A percentile compares a stretch with the other conserved stretches of the same genome.
Conservation (phyloP, 176 grass and related monocot species). For the Chrysopogon serrulatus region DNA sequence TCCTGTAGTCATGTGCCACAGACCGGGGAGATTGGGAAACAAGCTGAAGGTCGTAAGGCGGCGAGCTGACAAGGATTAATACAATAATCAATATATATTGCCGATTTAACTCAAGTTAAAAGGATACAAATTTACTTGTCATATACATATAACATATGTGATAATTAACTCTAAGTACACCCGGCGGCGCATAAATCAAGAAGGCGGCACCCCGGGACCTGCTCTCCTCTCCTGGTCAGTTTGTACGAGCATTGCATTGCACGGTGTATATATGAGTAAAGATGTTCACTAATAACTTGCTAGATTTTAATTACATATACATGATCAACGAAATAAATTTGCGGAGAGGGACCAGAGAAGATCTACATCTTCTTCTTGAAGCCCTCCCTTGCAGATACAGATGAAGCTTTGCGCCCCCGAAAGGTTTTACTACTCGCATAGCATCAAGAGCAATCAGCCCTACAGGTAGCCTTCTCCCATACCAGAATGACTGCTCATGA, state of each 20-base stretch:
- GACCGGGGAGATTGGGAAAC: no score
- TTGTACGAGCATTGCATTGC: neutral
- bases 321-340: slow-evolving; percentile 34
- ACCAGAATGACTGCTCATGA: slow-evolving; percentile 97
- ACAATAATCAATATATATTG: neutral
- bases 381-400: slow-evolving; percentile 41
- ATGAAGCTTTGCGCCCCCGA: slow-evolving; percentile 19
- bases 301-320: slow-evolving; percentile 42
- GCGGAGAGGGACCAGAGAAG: slow-evolving; percentile 30
- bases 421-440: slow-evolving; percentile 50
- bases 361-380: slow-evolving; percentile 23
- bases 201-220: neutral
- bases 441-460: slow-evolving; percentile 96
- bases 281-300: slow-evolving; percentile 13
- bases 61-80: no score
- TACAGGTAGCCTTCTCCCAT: slow-evolving; percentile 16
- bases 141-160: slow-evolving; percentile 16
- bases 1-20: no score
- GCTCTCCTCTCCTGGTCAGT: neutral
- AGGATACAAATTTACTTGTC: slow-evolving; percentile 15
- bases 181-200: neutral
- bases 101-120: neutral
- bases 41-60: no score
- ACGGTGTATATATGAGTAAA: neutral
- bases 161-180: slow-evolving; percentile 28